phyloP scores from a whole-genome alignment of 2,329 filamentous ascomycete genomes.

The Penicillium sp. region DNA sequence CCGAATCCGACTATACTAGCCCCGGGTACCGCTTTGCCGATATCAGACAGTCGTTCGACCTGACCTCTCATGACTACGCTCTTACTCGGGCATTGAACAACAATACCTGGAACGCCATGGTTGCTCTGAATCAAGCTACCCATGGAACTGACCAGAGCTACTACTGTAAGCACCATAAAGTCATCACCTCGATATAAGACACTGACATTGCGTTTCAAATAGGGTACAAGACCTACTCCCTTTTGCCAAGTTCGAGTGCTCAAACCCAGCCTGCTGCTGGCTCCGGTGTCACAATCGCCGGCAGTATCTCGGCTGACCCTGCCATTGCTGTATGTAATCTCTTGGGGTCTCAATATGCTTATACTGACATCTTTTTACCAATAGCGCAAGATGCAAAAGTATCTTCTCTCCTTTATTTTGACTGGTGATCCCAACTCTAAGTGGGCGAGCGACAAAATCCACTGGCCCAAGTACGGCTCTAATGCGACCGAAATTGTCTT shows the following conservation, averaged over 20 bases:
- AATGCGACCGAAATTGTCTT: slow-evolving; percentile 31
- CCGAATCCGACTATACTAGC: slow-evolving; percentile 34
- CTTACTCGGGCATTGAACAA: slow-evolving; percentile 38
- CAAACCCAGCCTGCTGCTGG: slow-evolving; percentile 10
- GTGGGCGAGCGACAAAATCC: slow-evolving; percentile 36
- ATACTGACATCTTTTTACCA: slow-evolving; percentile 4
- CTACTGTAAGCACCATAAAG: slow-evolving; percentile 27
- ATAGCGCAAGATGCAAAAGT: slow-evolving; percentile 33
- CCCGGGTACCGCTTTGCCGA: slow-evolving; percentile 38
- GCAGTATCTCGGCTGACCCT: slow-evolving; percentile 25
- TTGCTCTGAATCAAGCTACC: slow-evolving; percentile 32
- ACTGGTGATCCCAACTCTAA: slow-evolving; percentile 32
- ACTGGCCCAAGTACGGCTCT: slow-evolving; percentile 34
- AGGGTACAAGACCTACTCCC: slow-evolving; percentile 16
- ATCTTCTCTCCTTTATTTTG: slow-evolving; percentile 31
- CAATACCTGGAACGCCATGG: slow-evolving; percentile 40
- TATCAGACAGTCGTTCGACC: slow-evolving; percentile 39
- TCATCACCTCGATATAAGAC: neutral
- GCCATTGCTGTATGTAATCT: slow-evolving; percentile 22
- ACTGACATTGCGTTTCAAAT: neutral
- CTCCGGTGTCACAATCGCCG: slow-evolving; percentile 14
- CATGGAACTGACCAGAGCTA: slow-evolving; percentile 42
- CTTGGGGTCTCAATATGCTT: neutral
- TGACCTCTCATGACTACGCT: slow-evolving; percentile 37
- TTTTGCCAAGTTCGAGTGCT: slow-evolving; percentile 8